These are phyloP conservation scores for Entophlyctis luteolus DNA, from an alignment of 192 early-diverging fungal species.

Conservation along the genomic window DNA sequence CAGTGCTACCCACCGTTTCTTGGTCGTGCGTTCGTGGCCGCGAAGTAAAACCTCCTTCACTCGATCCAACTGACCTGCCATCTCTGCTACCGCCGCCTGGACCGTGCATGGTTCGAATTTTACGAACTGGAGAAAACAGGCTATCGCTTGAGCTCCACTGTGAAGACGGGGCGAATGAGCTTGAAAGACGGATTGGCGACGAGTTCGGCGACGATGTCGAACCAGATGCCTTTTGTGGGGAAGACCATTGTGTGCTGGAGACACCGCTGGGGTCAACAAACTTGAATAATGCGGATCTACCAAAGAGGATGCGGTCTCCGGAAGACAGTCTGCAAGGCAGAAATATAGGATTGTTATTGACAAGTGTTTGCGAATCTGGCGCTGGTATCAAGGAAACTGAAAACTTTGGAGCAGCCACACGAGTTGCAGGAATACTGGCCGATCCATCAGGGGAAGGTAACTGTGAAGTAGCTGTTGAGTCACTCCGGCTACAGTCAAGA, in stretches of 20 bases:
- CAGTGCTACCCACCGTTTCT: neutral
- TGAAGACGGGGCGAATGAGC: neutral
- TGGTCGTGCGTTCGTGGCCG: too few relatives aligned
- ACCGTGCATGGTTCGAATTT: too few relatives aligned
- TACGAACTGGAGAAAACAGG: too few relatives aligned
- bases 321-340: constrained; percentile 3
- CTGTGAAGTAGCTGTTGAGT: neutral
- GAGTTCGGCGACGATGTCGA: neutral
- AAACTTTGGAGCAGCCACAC: neutral
- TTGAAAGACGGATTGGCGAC: neutral
- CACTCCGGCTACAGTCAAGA: constrained; percentile 27
- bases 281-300: neutral
- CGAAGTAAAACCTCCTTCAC: neutral
- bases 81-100: neutral
- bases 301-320: constrained; percentile 25
- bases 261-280: constrained; percentile 15
- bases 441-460: neutral
- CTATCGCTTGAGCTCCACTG: neutral
- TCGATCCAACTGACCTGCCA: neutral
- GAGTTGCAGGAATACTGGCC: neutral
- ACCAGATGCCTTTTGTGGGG: neutral
- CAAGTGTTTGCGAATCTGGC: neutral
- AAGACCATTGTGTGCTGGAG: neutral
- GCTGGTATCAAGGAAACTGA: neutral
- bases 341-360: constrained; percentile 15